phyloP scores from a whole-genome alignment of 495 filamentous ascomycete genomes.

The Amniculicola lignicola region DNA sequence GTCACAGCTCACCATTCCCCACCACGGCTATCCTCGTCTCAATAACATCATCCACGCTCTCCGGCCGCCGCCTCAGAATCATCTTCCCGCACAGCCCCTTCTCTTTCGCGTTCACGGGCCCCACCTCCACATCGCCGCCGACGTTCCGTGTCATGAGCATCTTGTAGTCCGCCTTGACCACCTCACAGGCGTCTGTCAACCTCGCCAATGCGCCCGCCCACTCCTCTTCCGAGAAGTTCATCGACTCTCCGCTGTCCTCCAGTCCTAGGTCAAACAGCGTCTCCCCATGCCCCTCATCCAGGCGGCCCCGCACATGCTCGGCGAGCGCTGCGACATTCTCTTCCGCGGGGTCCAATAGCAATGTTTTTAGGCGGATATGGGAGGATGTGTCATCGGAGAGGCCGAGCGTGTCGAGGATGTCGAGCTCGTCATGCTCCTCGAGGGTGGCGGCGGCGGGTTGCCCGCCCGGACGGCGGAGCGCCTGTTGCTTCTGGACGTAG shows the following conservation, averaged over 20 bases:
- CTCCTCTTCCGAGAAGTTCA: conserved; percentile 73
- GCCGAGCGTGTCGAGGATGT: conserved; percentile 82
- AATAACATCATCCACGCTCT: conserved; percentile 77
- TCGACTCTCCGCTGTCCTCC: conserved; percentile 89
- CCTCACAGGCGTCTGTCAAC: conserved; percentile 62
- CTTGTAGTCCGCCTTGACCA: conserved; percentile 67
- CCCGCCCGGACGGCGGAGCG: conserved; percentile 52
- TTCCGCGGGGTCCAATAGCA: conserved; percentile 62
- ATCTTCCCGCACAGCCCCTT: conserved; percentile 75
- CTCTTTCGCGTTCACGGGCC: conserved; percentile 58
- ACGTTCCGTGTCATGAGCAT: conserved; percentile 85
- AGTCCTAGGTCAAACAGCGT: conserved; percentile 87
- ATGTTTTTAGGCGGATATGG: conserved; percentile 66
- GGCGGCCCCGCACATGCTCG: conserved; percentile 59
- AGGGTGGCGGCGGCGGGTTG: conserved; percentile 27
- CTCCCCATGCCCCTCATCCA: conserved; percentile 87
- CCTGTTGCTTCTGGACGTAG: conserved; percentile 93
- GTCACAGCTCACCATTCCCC: conserved; percentile 68
- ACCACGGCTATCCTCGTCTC: conserved; percentile 97
- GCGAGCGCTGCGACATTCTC: conserved; percentile 60
- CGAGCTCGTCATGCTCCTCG: conserved; percentile 85
- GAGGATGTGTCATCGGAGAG: conserved; percentile 69
- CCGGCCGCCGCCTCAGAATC: conserved; percentile 71
- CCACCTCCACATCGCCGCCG: conserved; percentile 71
- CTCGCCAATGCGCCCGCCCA: conserved; percentile 73